phyloP scores from a whole-genome alignment of 805 yeast genomes.

The Kodamaea laetipori region DNA sequence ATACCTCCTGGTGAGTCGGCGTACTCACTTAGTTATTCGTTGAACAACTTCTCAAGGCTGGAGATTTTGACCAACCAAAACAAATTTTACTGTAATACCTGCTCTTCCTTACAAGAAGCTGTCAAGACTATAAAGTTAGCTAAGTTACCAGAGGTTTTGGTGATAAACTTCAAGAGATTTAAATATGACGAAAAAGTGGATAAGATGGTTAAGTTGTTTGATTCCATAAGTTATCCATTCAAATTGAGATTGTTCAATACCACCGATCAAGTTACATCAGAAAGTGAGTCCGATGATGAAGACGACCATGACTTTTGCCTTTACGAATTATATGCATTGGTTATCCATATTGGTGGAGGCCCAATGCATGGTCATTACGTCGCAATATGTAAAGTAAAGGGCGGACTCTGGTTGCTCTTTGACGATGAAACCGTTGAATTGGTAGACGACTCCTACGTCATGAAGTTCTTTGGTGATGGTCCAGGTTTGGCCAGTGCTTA shows the following conservation, averaged over 20 bases:
- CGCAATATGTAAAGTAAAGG: constrained; percentile 74
- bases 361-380: constrained; percentile 98
- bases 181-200: constrained; percentile 84
- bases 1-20: constrained; percentile 60
- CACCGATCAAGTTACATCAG: constrained; percentile 33
- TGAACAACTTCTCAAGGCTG: constrained; percentile 79
- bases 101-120: constrained; percentile 91
- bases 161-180: constrained; percentile 87
- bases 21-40: constrained; percentile 71
- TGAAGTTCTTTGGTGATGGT: constrained; percentile 84
- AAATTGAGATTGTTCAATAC: constrained; percentile 70
- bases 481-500: constrained; percentile 91
- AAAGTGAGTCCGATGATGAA: constrained; percentile 11
- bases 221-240: constrained; percentile 79
- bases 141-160: constrained; percentile 72
- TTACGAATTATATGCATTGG: constrained; percentile 82
- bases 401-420: constrained; percentile 85
- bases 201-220: constrained; percentile 81
- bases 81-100: constrained; percentile 89
- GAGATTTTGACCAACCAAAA: constrained; percentile 85
- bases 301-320: constrained; percentile 49
- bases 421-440: constrained; percentile 95
- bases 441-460: constrained; percentile 80
- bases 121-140: constrained; percentile 83
- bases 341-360: constrained; percentile 95